phyloP scores from a whole-genome alignment of 139 green algal genomes.

The Eudorina sp. region DNA sequence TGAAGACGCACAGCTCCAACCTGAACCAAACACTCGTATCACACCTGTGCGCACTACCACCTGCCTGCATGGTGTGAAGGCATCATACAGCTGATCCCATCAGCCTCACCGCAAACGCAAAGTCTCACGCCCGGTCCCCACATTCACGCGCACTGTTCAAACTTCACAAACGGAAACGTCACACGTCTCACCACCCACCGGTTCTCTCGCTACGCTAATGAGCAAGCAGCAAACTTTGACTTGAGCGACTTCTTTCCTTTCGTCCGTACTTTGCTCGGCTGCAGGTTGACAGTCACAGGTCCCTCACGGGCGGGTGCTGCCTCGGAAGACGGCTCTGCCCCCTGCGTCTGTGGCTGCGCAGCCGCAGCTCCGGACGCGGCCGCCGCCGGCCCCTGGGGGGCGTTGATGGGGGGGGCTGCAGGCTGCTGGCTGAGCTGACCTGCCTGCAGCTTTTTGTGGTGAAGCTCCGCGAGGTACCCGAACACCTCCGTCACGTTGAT shows the following conservation, averaged over 20 bases:
- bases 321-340: not conserved
- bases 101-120: too few relatives aligned
- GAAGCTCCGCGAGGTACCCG: slow-evolving; percentile 72
- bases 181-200: too few relatives aligned
- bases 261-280: slow-evolving; percentile 62
- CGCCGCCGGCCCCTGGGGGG: not conserved
- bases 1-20: too few relatives aligned
- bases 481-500: slow-evolving; percentile 84
- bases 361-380: not conserved
- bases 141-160: too few relatives aligned
- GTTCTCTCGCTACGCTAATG: slow-evolving; percentile 50
- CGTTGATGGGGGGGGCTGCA: slow-evolving; percentile 7
- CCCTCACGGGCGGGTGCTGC: not conserved
- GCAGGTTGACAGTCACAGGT: slow-evolving; percentile 58
- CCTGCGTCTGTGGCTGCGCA: not conserved
- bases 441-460: slow-evolving; percentile 60
- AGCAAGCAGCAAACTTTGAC: slow-evolving; percentile 55
- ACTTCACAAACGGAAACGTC: too few relatives aligned
- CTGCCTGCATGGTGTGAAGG: too few relatives aligned
- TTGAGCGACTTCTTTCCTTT: slow-evolving; percentile 71
- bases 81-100: too few relatives aligned
- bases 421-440: slow-evolving; percentile 48
- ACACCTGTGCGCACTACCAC: too few relatives aligned
- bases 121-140: too few relatives aligned
- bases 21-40: too few relatives aligned